Percentiles rank a stretch among this genome's conserved stretches.
Conservation (phyloP, 2,329 filamentous ascomycete genomes). For the Apiospora marii region DNA sequence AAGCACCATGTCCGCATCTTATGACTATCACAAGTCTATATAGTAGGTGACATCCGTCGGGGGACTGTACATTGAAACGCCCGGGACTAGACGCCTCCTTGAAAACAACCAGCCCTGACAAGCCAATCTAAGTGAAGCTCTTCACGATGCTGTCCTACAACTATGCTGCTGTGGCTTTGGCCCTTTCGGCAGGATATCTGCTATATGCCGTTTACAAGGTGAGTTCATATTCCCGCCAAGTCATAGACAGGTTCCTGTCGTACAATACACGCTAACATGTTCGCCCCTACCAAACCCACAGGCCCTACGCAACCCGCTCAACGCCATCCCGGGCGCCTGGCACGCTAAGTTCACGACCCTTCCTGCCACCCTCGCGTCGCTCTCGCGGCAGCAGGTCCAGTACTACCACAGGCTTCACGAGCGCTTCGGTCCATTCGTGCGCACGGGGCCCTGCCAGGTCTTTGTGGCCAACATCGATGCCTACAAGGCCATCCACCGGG, state of each 20-base stretch:
- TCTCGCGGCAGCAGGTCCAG: conserved; percentile 17
- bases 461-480: conserved; percentile 34
- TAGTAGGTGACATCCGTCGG: too few species aligned
- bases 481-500: conserved; percentile 34
- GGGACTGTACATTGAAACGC: too few species aligned
- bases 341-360: conserved; percentile 17
- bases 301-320: neutral
- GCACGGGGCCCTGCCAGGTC: conserved; percentile 38
- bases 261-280: neutral
- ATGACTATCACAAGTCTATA: too few species aligned
- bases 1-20: too few species aligned
- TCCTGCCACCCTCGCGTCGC: neutral
- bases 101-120: too few species aligned
- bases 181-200: neutral
- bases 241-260: neutral
- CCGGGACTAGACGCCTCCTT: too few species aligned
- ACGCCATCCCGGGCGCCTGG: conserved; percentile 23
- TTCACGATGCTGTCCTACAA: neutral
- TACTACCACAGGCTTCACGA: conserved; percentile 22
- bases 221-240: neutral
- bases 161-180: neutral
- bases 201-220: neutral
- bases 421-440: conserved; percentile 38
- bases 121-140: too few species aligned
- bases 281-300: neutral